Base-by-base conservation (phyloP, 805 yeast species). In the Hanseniaspora lindneri region DNA sequence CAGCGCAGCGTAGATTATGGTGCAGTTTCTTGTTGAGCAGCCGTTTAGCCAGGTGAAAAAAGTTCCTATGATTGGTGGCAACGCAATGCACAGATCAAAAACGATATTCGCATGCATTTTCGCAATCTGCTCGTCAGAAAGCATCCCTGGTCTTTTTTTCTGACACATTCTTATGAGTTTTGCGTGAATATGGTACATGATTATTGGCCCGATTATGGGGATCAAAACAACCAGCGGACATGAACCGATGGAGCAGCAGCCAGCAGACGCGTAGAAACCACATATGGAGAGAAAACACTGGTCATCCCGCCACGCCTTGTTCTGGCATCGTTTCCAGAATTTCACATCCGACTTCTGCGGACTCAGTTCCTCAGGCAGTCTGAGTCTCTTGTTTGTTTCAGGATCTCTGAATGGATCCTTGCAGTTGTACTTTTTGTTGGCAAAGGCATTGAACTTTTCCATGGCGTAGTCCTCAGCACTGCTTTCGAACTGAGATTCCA, bases 11-110 rank as follows among this genome's bases (percentile, higher is more conserved):
- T 84, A 86, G 8, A 87, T 71, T 56, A 85, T 58, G 0, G 89
- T 88, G 0, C 95, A 94, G 61, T 89, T 88, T 57, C 96, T 69
- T 0, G 96, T 84, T 7, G 94, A 83, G 59, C 95, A 83, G 2
- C 79, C 83, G 58, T 85, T 76, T 61, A 88, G 52, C 89, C 95
- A 88, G 11, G 83, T 67, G 48, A 87, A 73, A 32, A 87, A 64
- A 2, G 79, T 69, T 1, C 97, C 97, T 29, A 89, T 61, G 3
- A 87, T 55, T 0, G 97, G 97, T 0, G 89, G 80, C 29, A 89
- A 66, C 2, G 88, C 72, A 33, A 88, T 76, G 34, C 83, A 55
- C 27, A 88, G 68, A 61, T 89, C 96, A 51, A 85, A 61, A 11
- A 75, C 58, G 34, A 87, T 83, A 58, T 88, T 83, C 14, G 80